These are phyloP conservation scores for Coemansia sp. DNA, from an alignment of 371 early-diverging fungal species.

Conservation along the genomic window DNA sequence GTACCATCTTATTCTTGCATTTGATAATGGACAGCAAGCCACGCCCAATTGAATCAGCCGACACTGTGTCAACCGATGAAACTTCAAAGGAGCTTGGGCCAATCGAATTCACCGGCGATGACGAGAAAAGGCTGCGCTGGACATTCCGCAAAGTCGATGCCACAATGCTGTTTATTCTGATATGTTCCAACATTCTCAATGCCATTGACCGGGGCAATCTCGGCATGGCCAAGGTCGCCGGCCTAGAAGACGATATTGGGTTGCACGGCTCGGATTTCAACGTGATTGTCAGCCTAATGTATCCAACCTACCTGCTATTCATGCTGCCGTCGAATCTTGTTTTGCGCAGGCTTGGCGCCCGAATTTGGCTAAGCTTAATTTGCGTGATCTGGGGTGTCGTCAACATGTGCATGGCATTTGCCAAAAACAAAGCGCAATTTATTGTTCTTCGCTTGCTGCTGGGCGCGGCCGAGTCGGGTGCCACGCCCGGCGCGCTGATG, in stretches of 20 bases:
- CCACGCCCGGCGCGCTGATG: conserved; percentile 56
- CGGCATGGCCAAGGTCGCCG: conserved; percentile 34
- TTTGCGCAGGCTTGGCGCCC: conserved; percentile 57
- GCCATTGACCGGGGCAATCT: conserved; percentile 51
- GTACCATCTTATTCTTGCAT: no score
- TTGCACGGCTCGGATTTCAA: conserved; percentile 38
- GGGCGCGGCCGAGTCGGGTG: conserved; percentile 65
- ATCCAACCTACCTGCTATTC: conserved; percentile 32
- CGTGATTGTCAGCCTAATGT: conserved; percentile 38
- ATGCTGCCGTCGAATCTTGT: conserved; percentile 63
- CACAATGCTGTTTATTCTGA: conserved; percentile 37
- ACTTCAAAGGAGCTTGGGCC: conserved; percentile 2
- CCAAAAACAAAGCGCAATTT: conserved; percentile 54
- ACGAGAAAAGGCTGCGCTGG: conserved; percentile 28
- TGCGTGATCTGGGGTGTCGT: conserved; percentile 59
- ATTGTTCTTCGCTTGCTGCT: conserved; percentile 59
- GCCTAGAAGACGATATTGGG: conserved; percentile 20
- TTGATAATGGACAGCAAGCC: no score
- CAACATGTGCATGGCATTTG: conserved; percentile 62
- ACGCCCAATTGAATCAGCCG: not conserved
- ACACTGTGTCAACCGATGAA: not conserved
- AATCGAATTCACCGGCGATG: no score
- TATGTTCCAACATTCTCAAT: conserved; percentile 48
- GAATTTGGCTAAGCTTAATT: conserved; percentile 57
- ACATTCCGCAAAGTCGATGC: conserved; percentile 44